Base-by-base conservation (phyloP, 2,329 filamentous ascomycete genomes). In the Diaporthe vaccinii region DNA sequence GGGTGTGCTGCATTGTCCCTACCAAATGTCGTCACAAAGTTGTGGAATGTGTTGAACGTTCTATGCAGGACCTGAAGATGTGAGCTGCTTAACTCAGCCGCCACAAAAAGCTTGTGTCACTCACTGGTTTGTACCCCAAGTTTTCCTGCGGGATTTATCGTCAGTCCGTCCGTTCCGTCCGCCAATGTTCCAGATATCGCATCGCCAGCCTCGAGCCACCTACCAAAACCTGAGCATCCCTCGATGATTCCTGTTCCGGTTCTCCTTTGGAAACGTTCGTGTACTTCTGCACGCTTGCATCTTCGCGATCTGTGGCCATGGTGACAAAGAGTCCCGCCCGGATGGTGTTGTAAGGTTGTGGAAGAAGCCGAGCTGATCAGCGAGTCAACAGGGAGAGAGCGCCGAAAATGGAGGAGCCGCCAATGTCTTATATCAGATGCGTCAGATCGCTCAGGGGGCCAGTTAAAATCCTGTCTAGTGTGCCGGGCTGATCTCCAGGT, bases 21-120 rank as follows among this genome's bases (percentile, higher is more conserved):
- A 91, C 89, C 89, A 77, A 91, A 91, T 17, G 88, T 90, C 2
- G 89, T 90, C 3, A 89, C 86, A 78, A 91, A 91, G 80, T 89
- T 91, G 79, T 91, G 89, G 72, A 91, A 86, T 22, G 89, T 83
- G 44, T 87, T 87, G 79, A 90, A 91, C 51, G 88, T 89, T 76
- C 89, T 84, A 80, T 90, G 89, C 53, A 91, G 83, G 69, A 90
- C 87, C 89, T 90, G 75, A 36, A 59, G 67, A 53, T 75, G 51
- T 57, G 1, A 62, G 49, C 39, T 68, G 51, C 20, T 36, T 34
- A 53, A n/a, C 22, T 34, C 34, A 74, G 67, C 73, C 44, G 39
- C 67, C 75, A 5, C 41, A 25, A 46, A 22, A 44, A 22, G 74
- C 74, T 79, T 76, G 76, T 51, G 59, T 31, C 28, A 80, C 85